These are phyloP conservation scores for Leersia perrieri DNA, from an alignment of 176 grass and related monocot species.

Conservation along the genomic window DNA sequence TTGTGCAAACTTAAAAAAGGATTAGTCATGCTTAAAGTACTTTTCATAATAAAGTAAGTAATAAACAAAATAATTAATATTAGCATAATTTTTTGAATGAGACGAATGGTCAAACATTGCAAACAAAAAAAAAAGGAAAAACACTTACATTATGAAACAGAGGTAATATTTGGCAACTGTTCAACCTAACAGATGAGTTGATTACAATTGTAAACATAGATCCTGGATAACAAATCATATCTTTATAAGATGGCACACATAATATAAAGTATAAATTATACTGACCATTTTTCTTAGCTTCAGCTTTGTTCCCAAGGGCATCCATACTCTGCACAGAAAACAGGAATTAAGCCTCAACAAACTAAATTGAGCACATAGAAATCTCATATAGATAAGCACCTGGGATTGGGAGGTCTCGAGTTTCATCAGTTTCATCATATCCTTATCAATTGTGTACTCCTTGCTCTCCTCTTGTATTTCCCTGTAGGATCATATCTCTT, in stretches of 20 bases:
- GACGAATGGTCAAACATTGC: too few relatives aligned
- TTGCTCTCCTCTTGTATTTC: conserved; percentile 39
- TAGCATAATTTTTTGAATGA: too few relatives aligned
- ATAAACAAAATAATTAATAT: too few relatives aligned
- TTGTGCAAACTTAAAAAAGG: too few relatives aligned
- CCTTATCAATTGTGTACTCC: conserved; percentile 31
- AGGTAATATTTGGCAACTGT: background rate
- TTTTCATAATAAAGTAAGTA: too few relatives aligned
- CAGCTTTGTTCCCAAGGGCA: conserved; percentile 14
- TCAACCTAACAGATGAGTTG: background rate
- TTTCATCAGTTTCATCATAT: conserved; percentile 25
- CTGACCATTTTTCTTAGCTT: conserved; percentile 41
- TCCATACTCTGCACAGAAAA: conserved; percentile 28
- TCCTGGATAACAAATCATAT: background rate
- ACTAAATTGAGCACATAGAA: conserved; percentile 14
- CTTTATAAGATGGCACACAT: background rate
- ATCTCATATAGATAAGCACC: conserved; percentile 19
- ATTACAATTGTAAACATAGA: background rate
- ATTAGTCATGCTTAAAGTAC: too few relatives aligned
- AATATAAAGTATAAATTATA: background rate
- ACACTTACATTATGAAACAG: too few relatives aligned
- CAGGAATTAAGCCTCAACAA: background rate
- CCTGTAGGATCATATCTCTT: conserved; percentile 27
- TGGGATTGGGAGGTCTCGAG: conserved; percentile 19
- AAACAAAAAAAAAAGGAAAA: too few relatives aligned